Percentiles rank a stretch among this genome's conserved stretches.
Evolutionary conservation across 495 filamentous ascomycete genomes (phyloP).

Genomic region (Astrothelium subdiscretum): DNA sequence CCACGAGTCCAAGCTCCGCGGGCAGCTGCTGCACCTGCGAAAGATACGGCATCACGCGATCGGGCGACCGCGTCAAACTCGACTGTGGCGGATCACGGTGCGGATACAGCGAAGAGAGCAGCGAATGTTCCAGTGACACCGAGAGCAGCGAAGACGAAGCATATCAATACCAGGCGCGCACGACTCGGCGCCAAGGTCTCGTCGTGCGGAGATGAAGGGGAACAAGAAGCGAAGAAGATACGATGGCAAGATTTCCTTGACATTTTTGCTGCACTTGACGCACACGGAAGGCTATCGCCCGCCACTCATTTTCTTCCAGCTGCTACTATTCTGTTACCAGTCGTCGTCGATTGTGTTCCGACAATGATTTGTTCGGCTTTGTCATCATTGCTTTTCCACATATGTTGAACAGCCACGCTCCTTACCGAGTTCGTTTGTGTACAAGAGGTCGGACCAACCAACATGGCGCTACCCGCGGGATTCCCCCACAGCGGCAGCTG

Average conservation of each 20-base stretch:
- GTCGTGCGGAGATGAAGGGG: constrained; percentile 43
- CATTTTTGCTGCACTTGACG: not conserved
- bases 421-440: not conserved
- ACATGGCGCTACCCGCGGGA: not conserved
- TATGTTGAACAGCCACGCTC: constrained; percentile 1
- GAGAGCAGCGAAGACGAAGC: constrained; percentile 15
- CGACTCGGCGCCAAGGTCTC: constrained; percentile 63
- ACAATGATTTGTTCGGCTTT: not conserved
- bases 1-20: constrained; percentile 62
- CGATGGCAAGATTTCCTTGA: constrained; percentile 1
- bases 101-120: constrained; percentile 59
- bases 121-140: constrained; percentile 39
- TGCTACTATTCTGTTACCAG: not conserved
- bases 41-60: constrained; percentile 90
- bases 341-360: not conserved
- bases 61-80: constrained; percentile 82
- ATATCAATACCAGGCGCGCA: constrained; percentile 21
- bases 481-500: not conserved
- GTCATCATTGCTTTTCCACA: not conserved
- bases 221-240: not conserved
- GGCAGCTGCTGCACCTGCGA: constrained; percentile 72
- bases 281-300: not conserved
- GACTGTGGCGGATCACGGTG: constrained; percentile 85
- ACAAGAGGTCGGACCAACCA: not conserved
- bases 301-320: not conserved